Base-by-base conservation (phyloP, 1,284 basidiomycete species). In the Malassezia equina region DNA sequence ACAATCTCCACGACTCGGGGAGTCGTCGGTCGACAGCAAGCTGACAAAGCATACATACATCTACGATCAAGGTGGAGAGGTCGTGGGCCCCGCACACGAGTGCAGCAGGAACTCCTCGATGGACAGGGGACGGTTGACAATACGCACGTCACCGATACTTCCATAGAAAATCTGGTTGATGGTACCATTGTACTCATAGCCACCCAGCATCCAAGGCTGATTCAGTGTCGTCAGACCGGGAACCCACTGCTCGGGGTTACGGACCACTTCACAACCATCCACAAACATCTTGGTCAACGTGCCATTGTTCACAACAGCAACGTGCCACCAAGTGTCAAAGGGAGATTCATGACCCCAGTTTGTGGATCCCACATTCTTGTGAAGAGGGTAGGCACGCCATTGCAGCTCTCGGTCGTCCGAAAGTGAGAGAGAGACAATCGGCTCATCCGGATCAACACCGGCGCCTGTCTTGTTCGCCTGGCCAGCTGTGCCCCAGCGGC, bases 261-360 rank as follows among this genome's bases (percentile, higher is more conserved):
- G 46, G 15, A 28, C 46, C 5, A 48, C 46, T 39, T 48, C 46
- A n/a, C 32, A 32, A 3, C 46, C 46, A 39, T 48, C 46, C 32
- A 48, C 46, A 39, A 21, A 48, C 46, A 48, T 48, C n/a, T 48
- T 48, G 21, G 46, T 48, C 13, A 36, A 19, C 32, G 46, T 48
- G 21, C 46, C 46, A 39, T 48, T 48, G 29, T 48, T 48, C 23
- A 48, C 34, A 8, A 48, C 46, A 3, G 46, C 46, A n/a, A 36
- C 46, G 15, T 48, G 46, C 46, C 46, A 48, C 46, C 46, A 48
- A n/a, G 12, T 11, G 25, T 48, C 33, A 17, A 48, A 39, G 11
- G 46, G 46, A 32, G 46, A 34, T 12, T 48, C 46, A 23, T 48
- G 46, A 25, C 46, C 46, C 46, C 46, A 48, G 23, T 48, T 48